phyloP scores from a whole-genome alignment of 345 rosid genomes.

The Eucalyptus pauciflora region DNA sequence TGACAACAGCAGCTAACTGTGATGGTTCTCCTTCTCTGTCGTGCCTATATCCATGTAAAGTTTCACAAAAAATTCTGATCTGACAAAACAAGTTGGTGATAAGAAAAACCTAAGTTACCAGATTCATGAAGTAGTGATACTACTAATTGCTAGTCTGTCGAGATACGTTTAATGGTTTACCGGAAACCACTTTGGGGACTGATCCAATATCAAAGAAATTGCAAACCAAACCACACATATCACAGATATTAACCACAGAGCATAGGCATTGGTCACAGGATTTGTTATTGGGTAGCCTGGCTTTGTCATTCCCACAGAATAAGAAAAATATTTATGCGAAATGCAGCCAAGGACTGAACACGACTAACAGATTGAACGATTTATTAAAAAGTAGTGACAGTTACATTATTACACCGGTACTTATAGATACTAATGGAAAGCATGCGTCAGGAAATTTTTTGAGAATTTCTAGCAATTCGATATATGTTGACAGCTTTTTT shows the following conservation, averaged over 20 bases:
- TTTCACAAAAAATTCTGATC: not conserved
- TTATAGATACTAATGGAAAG: no score
- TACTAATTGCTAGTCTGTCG: slow-evolving; percentile 76
- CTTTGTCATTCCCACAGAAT: slow-evolving; percentile 32
- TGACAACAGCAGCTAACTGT: slow-evolving; percentile 80
- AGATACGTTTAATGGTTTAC: slow-evolving; percentile 79
- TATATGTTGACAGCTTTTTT: no score
- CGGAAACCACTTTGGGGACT: slow-evolving; percentile 90
- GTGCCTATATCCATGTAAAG: slow-evolving; percentile 29
- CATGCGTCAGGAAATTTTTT: no score
- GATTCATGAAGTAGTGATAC: not conserved
- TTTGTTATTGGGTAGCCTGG: slow-evolving; percentile 71
- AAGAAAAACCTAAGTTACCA: not conserved
- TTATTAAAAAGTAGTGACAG: no score
- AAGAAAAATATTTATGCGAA: no score
- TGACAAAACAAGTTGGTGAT: not conserved
- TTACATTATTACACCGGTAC: no score
- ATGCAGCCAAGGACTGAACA: no score
- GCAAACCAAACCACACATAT: slow-evolving; percentile 98
- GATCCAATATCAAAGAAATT: slow-evolving; percentile 89
- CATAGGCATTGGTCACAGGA: slow-evolving; percentile 72
- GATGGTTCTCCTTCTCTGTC: slow-evolving; percentile 84
- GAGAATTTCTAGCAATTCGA: no score
- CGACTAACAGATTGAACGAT: no score
- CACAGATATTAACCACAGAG: slow-evolving; percentile 78